A percentile compares a stretch with the other conserved stretches of the same genome.
These are phyloP conservation scores for Penicillium simplicissimum DNA, from an alignment of 495 filamentous ascomycete species.

Conservation along the genomic window DNA sequence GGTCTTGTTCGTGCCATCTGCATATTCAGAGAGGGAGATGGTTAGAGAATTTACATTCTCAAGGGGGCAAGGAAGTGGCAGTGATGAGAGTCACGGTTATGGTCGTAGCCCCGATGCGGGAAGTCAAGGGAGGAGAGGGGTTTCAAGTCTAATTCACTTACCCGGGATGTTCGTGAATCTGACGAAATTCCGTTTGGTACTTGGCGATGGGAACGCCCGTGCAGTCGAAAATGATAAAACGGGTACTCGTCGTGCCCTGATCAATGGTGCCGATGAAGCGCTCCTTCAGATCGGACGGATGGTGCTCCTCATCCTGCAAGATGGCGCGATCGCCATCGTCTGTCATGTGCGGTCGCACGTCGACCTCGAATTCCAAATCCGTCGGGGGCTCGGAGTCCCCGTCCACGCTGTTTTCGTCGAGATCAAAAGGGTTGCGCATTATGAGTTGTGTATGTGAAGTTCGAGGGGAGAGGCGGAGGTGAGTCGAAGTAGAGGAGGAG, in stretches of 20 bases:
- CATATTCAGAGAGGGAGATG: neutral
- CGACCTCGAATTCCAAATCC: conserved; percentile 30
- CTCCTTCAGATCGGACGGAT: conserved; percentile 38
- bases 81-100: neutral
- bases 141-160: conserved; percentile 35
- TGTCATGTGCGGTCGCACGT: conserved; percentile 29
- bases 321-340: conserved; percentile 47
- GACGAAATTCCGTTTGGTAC: conserved; percentile 90
- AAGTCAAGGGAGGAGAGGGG: conserved; percentile 5
- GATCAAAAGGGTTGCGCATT: conserved; percentile 47
- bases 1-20: conserved; percentile 96
- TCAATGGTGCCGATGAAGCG: conserved; percentile 77
- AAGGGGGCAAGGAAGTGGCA: neutral
- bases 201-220: conserved; percentile 76
- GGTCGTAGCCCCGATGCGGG: neutral
- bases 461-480: neutral
- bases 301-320: conserved; percentile 40
- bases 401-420: conserved; percentile 38
- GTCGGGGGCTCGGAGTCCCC: conserved; percentile 35
- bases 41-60: conserved; percentile 1
- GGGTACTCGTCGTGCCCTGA: conserved; percentile 89
- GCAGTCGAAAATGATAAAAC: conserved; percentile 89
- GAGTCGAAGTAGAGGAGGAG: neutral
- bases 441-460: neutral
- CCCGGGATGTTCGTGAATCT: conserved; percentile 88